Percentiles rank a stretch among this genome's conserved stretches.
phyloP scores from a whole-genome alignment of 352 stramenopile species.

The Globisporangium camurandrum region DNA sequence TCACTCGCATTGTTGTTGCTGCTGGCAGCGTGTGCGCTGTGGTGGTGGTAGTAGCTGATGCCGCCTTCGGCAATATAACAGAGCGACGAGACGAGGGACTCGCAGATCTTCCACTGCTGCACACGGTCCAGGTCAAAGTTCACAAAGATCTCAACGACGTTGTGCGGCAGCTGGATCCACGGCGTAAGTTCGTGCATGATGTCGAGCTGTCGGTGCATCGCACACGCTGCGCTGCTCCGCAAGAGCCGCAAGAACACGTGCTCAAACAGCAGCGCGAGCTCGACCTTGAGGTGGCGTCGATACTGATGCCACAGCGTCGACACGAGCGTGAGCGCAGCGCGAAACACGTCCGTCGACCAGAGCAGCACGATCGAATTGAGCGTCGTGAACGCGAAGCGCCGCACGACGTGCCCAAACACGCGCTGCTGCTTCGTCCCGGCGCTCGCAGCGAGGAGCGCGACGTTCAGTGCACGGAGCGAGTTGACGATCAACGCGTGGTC shows the following conservation, averaged over 20 bases:
- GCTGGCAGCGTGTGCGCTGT: constrained; percentile 8
- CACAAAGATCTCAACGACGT: constrained; percentile 83
- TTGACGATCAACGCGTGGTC: constrained; percentile 58
- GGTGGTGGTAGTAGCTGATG: too few species aligned
- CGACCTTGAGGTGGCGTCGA: constrained; percentile 72
- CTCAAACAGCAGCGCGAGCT: constrained; percentile 76
- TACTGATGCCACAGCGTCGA: constrained; percentile 85
- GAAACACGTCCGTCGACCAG: constrained; percentile 52
- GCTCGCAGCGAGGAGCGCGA: constrained; percentile 52
- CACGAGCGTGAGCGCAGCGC: constrained; percentile 47
- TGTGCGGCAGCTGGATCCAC: constrained; percentile 79
- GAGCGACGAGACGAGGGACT: constrained; percentile 68
- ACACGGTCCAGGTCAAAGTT: constrained; percentile 85
- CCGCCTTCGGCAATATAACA: constrained; percentile 68
- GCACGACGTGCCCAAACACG: constrained; percentile 68
- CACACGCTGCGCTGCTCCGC: constrained; percentile 30
- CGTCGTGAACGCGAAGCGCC: constrained; percentile 64
- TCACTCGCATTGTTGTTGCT: neutral
- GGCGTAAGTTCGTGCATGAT: constrained; percentile 76
- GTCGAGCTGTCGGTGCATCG: constrained; percentile 50
- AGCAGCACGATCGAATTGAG: constrained; percentile 58
- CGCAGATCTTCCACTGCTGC: constrained; percentile 87
- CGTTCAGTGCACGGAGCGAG: constrained; percentile 62
- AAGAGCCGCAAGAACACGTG: constrained; percentile 76
- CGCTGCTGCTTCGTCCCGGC: constrained; percentile 40